phyloP scores from a whole-genome alignment of 2,329 filamentous ascomycete genomes.

The Microsporum ferrugineum region DNA sequence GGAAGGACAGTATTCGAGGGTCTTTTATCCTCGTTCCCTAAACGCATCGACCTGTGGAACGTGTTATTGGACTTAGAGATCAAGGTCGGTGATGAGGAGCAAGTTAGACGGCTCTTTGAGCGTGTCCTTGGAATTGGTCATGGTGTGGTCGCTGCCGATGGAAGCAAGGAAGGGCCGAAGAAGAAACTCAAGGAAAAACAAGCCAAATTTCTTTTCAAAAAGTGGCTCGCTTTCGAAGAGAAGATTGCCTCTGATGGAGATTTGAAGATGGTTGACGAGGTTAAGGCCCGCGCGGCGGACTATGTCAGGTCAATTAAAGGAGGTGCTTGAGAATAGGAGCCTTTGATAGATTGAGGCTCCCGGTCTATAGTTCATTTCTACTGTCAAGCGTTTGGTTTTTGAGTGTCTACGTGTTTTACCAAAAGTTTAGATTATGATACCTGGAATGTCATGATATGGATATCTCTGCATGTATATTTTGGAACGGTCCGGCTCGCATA shows the following conservation, averaged over 20 bases:
- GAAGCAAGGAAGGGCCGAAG: conserved; percentile 39
- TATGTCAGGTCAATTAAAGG: conserved; percentile 47
- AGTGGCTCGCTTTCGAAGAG: conserved; percentile 85
- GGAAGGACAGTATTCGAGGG: conserved; percentile 92
- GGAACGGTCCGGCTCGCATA: neutral
- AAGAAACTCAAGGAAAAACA: conserved; percentile 65
- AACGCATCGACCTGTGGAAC: conserved; percentile 87
- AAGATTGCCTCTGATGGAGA: conserved; percentile 47
- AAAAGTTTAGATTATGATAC: conserved; percentile 9
- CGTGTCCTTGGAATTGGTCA: conserved; percentile 48
- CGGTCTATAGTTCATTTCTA: neutral
- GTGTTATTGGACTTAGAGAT: conserved; percentile 80
- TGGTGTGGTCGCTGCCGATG: conserved; percentile 27
- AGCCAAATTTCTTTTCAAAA: conserved; percentile 78
- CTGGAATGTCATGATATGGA: conserved; percentile 4
- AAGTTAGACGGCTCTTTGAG: conserved; percentile 70
- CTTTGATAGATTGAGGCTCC: neutral
- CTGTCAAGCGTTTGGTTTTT: neutral
- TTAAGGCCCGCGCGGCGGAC: conserved; percentile 58
- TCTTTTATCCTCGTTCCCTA: conserved; percentile 70
- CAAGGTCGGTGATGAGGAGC: conserved; percentile 46
- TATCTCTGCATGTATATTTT: neutral
- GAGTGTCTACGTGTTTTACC: neutral
- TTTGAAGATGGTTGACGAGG: conserved; percentile 57
- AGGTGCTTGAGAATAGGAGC: conserved; percentile 7